A percentile compares a stretch with the other conserved stretches of the same genome.
These are phyloP conservation scores for Backusella sp. DNA, from an alignment of 192 early-diverging fungal genomes.

Conservation along the genomic window DNA sequence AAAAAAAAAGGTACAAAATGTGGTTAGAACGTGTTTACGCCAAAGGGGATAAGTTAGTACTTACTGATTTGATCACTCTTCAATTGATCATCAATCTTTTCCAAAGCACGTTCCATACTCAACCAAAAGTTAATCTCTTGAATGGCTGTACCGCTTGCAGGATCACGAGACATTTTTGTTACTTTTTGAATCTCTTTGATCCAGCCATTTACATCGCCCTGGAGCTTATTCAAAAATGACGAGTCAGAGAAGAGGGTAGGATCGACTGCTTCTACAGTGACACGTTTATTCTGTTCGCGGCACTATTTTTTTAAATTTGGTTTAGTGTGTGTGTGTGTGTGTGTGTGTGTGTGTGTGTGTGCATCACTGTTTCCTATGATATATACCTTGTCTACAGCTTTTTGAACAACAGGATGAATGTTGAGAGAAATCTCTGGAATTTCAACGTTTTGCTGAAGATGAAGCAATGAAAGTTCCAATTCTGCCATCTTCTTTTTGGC, in stretches of 20 bases:
- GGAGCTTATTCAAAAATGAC: conserved; percentile 89
- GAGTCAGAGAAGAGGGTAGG: conserved; percentile 74
- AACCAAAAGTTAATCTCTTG: conserved; percentile 99
- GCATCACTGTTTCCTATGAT: background rate
- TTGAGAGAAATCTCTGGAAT: conserved; percentile 90
- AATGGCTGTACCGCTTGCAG: conserved; percentile 84
- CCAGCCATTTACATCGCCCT: conserved; percentile 96
- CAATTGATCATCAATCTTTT: conserved; percentile 92
- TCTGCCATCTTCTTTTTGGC: conserved; percentile 99
- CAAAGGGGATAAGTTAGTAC: background rate
- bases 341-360: no score
- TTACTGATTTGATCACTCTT: conserved; percentile 82
- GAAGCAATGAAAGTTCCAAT: conserved; percentile 90
- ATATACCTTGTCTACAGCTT: conserved; percentile 55
- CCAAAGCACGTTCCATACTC: conserved; percentile 92
- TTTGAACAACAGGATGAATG: conserved; percentile 82
- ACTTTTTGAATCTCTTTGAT: conserved; percentile 99
- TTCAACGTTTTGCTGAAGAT: conserved; percentile 97
- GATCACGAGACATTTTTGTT: conserved; percentile 91
- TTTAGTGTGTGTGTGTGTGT: no score
- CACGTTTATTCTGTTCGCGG: conserved; percentile 59
- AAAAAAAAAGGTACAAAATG: background rate
- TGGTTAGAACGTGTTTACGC: background rate
- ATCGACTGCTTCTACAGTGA: conserved; percentile 75
- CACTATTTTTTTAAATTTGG: conserved; percentile 39